phyloP scores from a whole-genome alignment of 2,329 filamentous ascomycete species.

The Didymella glomerata region DNA sequence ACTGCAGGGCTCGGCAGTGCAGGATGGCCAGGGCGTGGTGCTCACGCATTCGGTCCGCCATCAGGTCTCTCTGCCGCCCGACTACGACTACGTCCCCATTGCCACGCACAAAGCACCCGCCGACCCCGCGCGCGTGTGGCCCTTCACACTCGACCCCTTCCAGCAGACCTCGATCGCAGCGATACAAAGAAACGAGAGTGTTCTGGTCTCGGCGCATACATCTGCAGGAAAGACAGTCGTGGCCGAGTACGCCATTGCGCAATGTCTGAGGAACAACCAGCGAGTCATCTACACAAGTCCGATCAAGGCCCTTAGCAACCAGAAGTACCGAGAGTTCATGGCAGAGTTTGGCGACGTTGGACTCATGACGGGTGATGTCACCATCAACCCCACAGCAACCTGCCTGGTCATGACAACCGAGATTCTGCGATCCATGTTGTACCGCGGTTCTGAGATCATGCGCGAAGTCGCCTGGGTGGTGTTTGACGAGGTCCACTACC shows the following conservation, averaged over 20 bases:
- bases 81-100: constrained; percentile 94
- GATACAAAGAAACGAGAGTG: constrained; percentile 95
- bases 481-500: constrained; percentile 98
- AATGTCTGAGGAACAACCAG: constrained; percentile 96
- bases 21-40: constrained; percentile 75
- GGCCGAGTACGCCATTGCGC: constrained; percentile 96
- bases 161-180: constrained; percentile 94
- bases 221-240: constrained; percentile 98
- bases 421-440: constrained; percentile 98
- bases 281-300: constrained; percentile 99
- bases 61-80: constrained; percentile 92
- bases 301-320: constrained; percentile 98
- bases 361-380: constrained; percentile 98
- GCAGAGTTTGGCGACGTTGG: constrained; percentile 96
- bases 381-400: constrained; percentile 97
- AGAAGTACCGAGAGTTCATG: constrained; percentile 97
- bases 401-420: constrained; percentile 99
- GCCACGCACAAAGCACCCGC: constrained; percentile 91
- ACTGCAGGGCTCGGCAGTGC: constrained; percentile 65
- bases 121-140: constrained; percentile 82
- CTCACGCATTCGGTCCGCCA: constrained; percentile 98
- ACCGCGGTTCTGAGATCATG: constrained; percentile 98
- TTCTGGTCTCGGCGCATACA: constrained; percentile 95
- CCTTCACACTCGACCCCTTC: constrained; percentile 95
- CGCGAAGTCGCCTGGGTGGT: constrained; percentile 98